A percentile compares a stretch with the other conserved stretches of the same genome.
These are phyloP conservation scores for Phlyctochytrium arcticum DNA, from an alignment of 192 early-diverging fungal genomes.

Conservation along the genomic window DNA sequence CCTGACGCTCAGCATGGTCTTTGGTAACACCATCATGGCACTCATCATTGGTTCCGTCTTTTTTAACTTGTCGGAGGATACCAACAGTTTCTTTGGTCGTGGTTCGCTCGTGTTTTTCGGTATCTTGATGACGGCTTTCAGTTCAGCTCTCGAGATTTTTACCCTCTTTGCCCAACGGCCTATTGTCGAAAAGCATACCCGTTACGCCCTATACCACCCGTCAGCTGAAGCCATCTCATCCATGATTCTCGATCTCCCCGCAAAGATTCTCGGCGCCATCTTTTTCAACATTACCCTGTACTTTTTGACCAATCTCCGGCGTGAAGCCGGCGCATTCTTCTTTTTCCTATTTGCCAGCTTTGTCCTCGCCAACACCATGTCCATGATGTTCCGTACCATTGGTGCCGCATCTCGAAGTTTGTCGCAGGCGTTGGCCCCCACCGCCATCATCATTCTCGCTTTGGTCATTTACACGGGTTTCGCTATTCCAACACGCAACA, in stretches of 20 bases:
- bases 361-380: conserved; percentile 50
- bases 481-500: conserved; percentile 53
- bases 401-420: conserved; percentile 37
- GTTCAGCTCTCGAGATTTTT: conserved; percentile 18
- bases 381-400: conserved; percentile 57
- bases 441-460: conserved; percentile 49
- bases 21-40: not conserved
- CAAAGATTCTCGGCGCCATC: conserved; percentile 48
- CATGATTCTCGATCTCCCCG: conserved; percentile 49
- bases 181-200: conserved; percentile 75
- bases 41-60: conserved; percentile 42
- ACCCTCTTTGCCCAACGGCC: conserved; percentile 48
- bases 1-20: conserved; percentile 33
- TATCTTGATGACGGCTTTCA: conserved; percentile 64
- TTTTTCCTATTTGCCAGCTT: conserved; percentile 53
- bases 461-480: conserved; percentile 56
- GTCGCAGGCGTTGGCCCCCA: conserved; percentile 38
- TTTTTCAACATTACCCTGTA: conserved; percentile 56
- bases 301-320: conserved; percentile 56
- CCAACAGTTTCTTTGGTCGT: conserved; percentile 67
- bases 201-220: conserved; percentile 66
- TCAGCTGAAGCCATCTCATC: conserved; percentile 56
- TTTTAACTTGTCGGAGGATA: conserved; percentile 52
- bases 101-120: conserved; percentile 70
- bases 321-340: conserved; percentile 47